Evolutionary conservation across 805 yeast species (phyloP).

Genomic region (Pichia paraexigua): DNA sequence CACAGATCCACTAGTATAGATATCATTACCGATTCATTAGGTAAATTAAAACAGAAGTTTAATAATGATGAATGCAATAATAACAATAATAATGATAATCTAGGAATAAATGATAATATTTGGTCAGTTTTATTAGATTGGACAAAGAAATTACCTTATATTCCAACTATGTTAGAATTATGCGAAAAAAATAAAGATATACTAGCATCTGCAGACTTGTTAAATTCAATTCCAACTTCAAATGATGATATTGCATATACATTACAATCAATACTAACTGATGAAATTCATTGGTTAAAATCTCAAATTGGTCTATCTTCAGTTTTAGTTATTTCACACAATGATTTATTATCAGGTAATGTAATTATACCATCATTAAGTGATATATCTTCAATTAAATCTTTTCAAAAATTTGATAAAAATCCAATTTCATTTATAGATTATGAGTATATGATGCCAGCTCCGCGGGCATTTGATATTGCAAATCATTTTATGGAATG

Average conservation of each 20-base stretch:
- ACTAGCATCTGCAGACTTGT: constrained; percentile 9
- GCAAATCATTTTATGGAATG: constrained; percentile 72
- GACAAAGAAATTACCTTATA: constrained; percentile 54
- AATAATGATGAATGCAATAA: constrained; percentile 1
- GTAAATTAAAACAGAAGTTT: constrained; percentile 28
- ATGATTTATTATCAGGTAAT: constrained; percentile 70
- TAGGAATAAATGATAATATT: background rate
- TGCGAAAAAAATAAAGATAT: constrained; percentile 30
- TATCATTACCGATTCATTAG: constrained; percentile 40
- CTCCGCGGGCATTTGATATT: constrained; percentile 67
- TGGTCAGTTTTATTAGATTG: constrained; percentile 59
- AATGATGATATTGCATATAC: background rate
- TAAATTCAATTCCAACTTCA: background rate
- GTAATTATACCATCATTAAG: constrained; percentile 44
- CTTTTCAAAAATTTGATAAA: constrained; percentile 11
- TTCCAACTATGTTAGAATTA: constrained; percentile 30
- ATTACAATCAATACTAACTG: constrained; percentile 25
- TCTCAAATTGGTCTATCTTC: constrained; percentile 35
- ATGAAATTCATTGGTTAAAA: constrained; percentile 52
- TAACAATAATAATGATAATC: background rate
- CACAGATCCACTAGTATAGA: constrained; percentile 42
- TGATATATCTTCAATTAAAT: background rate
- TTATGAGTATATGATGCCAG: constrained; percentile 65
- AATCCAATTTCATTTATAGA: constrained; percentile 55
- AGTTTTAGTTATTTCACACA: constrained; percentile 56